Conservation (phyloP, 805 yeast species). For the Cephaloascus fragrans region DNA sequence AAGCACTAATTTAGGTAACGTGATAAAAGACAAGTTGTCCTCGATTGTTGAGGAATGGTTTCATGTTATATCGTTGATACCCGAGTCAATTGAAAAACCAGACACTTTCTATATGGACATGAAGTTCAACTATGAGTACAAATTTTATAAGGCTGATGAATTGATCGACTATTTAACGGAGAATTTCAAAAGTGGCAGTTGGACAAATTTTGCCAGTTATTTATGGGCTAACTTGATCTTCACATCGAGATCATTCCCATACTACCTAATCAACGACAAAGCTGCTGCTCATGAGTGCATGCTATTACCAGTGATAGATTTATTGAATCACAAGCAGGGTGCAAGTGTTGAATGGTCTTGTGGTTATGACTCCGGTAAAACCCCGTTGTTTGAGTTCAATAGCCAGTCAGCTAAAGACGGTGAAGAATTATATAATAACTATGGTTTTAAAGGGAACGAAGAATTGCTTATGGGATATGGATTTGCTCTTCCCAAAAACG, state of each 20-base stretch:
- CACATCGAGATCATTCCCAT: constrained; percentile 76
- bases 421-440: constrained; percentile 63
- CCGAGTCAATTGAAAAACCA: constrained; percentile 20
- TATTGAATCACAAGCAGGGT: constrained; percentile 61
- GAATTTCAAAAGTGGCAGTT: constrained; percentile 21
- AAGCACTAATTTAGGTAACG: constrained; percentile 63
- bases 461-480: constrained; percentile 80
- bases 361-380: constrained; percentile 6
- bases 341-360: constrained; percentile 57
- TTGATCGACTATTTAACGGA: constrained; percentile 16
- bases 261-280: constrained; percentile 36
- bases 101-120: constrained; percentile 24
- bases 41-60: constrained; percentile 56
- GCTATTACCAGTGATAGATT: constrained; percentile 69
- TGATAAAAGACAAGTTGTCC: constrained; percentile 36
- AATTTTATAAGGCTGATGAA: constrained; percentile 26
- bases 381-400: constrained; percentile 31
- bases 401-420: constrained; percentile 22
- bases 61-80: constrained; percentile 20
- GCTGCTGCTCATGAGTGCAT: constrained; percentile 43
- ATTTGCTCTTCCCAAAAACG: constrained; percentile 49
- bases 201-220: constrained; percentile 62
- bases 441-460: constrained; percentile 83
- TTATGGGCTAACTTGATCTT: constrained; percentile 69
- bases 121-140: constrained; percentile 33